Evolutionary conservation across 2,329 filamentous ascomycete species (phyloP).

Genomic region (Sclerotinia minor): DNA sequence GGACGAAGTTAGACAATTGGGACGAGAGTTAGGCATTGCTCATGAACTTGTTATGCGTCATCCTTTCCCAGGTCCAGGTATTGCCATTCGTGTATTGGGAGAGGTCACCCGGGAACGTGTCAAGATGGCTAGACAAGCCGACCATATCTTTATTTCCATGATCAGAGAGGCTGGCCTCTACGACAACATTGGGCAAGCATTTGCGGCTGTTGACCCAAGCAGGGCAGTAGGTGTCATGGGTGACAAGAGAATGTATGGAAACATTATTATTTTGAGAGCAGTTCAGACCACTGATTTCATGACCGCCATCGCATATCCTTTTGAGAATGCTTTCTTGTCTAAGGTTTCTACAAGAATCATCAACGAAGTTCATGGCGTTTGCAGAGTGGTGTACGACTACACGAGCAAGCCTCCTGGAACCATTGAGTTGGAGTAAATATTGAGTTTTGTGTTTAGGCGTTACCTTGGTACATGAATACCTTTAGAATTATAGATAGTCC

Average conservation of each 20-base stretch:
- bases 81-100: slow-evolving; percentile 72
- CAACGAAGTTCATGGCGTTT: slow-evolving; percentile 65
- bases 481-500: slow-evolving; percentile 8
- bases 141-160: slow-evolving; percentile 75
- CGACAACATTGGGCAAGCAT: slow-evolving; percentile 68
- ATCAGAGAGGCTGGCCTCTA: slow-evolving; percentile 74
- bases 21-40: slow-evolving; percentile 68
- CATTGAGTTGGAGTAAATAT: slow-evolving; percentile 67
- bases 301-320: slow-evolving; percentile 44
- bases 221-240: slow-evolving; percentile 67
- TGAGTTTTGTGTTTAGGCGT: slow-evolving; percentile 16
- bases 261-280: slow-evolving; percentile 62
- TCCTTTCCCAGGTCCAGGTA: slow-evolving; percentile 72
- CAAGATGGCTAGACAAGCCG: slow-evolving; percentile 74
- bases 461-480: slow-evolving; percentile 12
- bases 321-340: slow-evolving; percentile 64
- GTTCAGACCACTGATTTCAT: slow-evolving; percentile 55
- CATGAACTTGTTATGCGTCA: slow-evolving; percentile 77
- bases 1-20: slow-evolving; percentile 73
- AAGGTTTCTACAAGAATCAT: slow-evolving; percentile 67
- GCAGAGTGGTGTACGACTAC: slow-evolving; percentile 68
- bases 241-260: slow-evolving; percentile 66
- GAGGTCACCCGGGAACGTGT: slow-evolving; percentile 81
- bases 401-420: slow-evolving; percentile 55
- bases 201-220: slow-evolving; percentile 65